Evolutionary conservation across 2,329 filamentous ascomycete genomes (phyloP).

Genomic region (Fusarium metavorans): DNA sequence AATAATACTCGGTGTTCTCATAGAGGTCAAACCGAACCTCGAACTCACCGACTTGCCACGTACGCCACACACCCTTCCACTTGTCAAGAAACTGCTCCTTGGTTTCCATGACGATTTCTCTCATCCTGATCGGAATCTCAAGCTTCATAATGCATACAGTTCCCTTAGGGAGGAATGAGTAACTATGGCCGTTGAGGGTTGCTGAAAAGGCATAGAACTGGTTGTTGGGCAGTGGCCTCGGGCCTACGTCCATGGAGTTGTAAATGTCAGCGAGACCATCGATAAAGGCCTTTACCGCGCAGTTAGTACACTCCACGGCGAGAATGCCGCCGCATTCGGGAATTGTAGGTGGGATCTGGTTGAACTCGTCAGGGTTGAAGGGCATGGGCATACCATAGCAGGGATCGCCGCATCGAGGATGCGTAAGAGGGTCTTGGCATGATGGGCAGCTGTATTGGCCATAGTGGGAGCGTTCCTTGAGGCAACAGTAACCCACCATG

Average conservation of each 20-base stretch:
- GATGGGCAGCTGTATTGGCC: neutral
- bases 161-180: neutral
- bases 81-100: neutral
- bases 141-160: neutral
- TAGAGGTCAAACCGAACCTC: neutral
- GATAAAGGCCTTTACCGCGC: neutral
- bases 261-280: neutral
- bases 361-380: neutral
- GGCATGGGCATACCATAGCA: neutral
- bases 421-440: neutral
- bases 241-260: neutral
- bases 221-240: neutral
- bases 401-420: neutral
- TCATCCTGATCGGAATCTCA: neutral
- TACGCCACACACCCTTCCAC: neutral
- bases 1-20: neutral
- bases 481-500: neutral
- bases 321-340: neutral
- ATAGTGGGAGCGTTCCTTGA: neutral
- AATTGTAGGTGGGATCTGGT: neutral
- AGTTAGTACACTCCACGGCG: neutral
- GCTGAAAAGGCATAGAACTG: neutral
- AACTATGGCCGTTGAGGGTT: neutral
- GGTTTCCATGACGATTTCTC: neutral
- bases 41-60: neutral